A percentile compares a stretch with the other conserved stretches of the same genome.
Evolutionary conservation across 345 rosid genomes (phyloP).

Genomic region (Corymbia maculata): DNA sequence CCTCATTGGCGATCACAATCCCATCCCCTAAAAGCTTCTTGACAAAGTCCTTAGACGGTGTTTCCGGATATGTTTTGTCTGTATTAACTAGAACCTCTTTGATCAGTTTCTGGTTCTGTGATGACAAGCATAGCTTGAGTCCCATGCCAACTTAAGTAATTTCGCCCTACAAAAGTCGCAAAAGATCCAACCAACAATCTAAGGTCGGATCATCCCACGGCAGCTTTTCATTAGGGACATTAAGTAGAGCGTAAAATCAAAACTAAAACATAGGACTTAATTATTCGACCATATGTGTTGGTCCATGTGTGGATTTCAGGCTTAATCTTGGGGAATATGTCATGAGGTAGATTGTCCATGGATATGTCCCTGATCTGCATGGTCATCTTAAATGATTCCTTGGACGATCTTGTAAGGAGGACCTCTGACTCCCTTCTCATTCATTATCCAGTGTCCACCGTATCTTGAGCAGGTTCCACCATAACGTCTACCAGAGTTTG

Average conservation of each 20-base stretch:
- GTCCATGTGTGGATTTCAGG: slow-evolving; percentile 16
- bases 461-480: slow-evolving; percentile 4
- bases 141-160: neutral
- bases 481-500: neutral
- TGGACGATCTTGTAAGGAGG: neutral
- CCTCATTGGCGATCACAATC: slow-evolving; percentile 4
- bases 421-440: neutral
- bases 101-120: neutral
- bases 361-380: neutral
- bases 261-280: no score
- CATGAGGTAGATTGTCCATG: neutral
- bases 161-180: neutral
- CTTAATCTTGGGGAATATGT: slow-evolving; percentile 1
- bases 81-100: neutral
- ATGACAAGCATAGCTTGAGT: neutral
- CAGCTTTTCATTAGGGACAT: no score
- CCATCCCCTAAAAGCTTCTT: slow-evolving; percentile 6
- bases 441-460: neutral
- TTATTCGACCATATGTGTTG: neutral
- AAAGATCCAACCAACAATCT: no score
- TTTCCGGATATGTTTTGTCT: neutral
- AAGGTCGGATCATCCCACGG: neutral
- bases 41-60: neutral
- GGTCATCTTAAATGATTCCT: neutral
- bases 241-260: no score